Evolutionary conservation across 805 yeast species (phyloP).

Genomic region (Phaffomyces antillensis): DNA sequence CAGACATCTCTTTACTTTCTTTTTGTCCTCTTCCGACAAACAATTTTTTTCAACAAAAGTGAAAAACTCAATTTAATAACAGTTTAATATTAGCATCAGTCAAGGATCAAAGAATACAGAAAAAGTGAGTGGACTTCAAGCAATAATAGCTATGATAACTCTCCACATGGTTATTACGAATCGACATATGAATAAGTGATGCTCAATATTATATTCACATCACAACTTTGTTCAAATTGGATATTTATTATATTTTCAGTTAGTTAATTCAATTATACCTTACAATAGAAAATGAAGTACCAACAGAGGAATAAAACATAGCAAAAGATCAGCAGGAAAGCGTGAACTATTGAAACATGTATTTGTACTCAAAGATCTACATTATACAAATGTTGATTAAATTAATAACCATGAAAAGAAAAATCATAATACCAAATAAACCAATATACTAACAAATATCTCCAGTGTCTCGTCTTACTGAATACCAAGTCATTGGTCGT

Average conservation of each 20-base stretch:
- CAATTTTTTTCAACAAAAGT: conserved; percentile 19
- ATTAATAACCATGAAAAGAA: too few species aligned
- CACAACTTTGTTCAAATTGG: too few species aligned
- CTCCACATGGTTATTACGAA: background rate
- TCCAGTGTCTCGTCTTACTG: conserved; percentile 91
- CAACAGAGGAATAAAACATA: too few species aligned
- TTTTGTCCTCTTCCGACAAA: conserved; percentile 10
- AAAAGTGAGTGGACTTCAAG: conserved; percentile 20
- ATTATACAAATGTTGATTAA: too few species aligned
- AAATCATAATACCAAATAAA: background rate
- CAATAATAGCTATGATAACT: background rate
- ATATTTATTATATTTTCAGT: too few species aligned
- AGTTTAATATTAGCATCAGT: conserved; percentile 9
- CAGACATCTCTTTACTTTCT: conserved; percentile 8
- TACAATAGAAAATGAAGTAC: too few species aligned
- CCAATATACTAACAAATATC: conserved; percentile 6
- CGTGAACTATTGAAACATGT: too few species aligned
- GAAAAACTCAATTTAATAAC: conserved; percentile 19
- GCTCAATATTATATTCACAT: background rate
- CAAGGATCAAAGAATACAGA: conserved; percentile 20
- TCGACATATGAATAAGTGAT: background rate
- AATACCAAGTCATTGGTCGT: conserved; percentile 99
- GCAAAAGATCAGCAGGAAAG: too few species aligned
- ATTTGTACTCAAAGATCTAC: too few species aligned
- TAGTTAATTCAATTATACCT: too few species aligned